Percentiles rank a stretch among this genome's conserved stretches.
These are phyloP conservation scores for Coniferiporia sulphurascens DNA, from an alignment of 1,284 basidiomycete genomes.

Conservation along the genomic window DNA sequence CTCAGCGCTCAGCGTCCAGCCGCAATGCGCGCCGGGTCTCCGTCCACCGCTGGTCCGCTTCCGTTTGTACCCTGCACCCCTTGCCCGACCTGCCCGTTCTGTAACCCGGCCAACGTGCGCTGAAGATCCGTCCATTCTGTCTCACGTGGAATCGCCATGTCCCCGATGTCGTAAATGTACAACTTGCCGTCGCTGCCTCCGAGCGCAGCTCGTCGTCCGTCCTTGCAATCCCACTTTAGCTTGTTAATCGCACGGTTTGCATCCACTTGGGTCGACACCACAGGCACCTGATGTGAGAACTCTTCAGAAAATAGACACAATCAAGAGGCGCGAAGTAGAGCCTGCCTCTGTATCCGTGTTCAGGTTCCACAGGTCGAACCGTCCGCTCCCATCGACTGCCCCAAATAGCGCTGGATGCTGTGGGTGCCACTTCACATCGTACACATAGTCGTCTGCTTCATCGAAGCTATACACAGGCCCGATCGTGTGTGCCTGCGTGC, in stretches of 20 bases:
- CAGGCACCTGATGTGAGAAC: slow-evolving; percentile 57
- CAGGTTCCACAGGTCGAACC: slow-evolving; percentile 96
- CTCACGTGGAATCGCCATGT: slow-evolving; percentile 79
- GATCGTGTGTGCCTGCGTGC: slow-evolving; percentile 51
- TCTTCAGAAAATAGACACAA: slow-evolving; percentile 8
- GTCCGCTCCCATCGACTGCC: slow-evolving; percentile 89
- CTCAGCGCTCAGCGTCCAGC: slow-evolving; percentile 46
- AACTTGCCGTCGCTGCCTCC: slow-evolving; percentile 90
- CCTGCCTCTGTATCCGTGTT: slow-evolving; percentile 91
- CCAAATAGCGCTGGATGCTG: slow-evolving; percentile 92
- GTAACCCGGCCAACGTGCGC: slow-evolving; percentile 65
- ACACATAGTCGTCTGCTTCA: slow-evolving; percentile 97
- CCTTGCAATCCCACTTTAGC: slow-evolving; percentile 87
- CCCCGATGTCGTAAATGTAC: slow-evolving; percentile 94
- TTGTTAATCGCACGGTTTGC: slow-evolving; percentile 89
- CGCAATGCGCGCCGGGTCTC: slow-evolving; percentile 36
- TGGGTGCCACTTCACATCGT: slow-evolving; percentile 97
- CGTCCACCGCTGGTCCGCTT: slow-evolving; percentile 49
- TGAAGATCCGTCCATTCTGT: slow-evolving; percentile 88
- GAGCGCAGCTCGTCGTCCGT: slow-evolving; percentile 78
- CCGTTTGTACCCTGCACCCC: slow-evolving; percentile 26
- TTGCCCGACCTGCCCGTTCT: slow-evolving; percentile 37
- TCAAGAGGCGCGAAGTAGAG: slow-evolving; percentile 13
- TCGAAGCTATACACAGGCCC: slow-evolving; percentile 87
- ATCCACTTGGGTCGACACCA: slow-evolving; percentile 68